phyloP scores from a whole-genome alignment of 495 filamentous ascomycete genomes.

The Emericellopsis terricola region DNA sequence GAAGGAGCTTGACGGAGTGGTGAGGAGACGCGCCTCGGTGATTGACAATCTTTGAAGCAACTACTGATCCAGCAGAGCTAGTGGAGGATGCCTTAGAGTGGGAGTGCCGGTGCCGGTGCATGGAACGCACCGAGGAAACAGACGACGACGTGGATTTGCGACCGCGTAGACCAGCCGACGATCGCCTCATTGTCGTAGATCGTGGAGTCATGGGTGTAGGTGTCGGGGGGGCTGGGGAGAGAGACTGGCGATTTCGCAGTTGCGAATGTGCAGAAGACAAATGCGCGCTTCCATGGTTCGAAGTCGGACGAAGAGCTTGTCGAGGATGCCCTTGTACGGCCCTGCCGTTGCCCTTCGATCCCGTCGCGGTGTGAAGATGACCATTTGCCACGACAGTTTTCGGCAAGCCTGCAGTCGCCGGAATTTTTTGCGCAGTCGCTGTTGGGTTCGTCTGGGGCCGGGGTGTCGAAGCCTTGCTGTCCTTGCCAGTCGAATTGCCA shows the following conservation, averaged over 20 bases:
- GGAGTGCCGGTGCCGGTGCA: constrained; percentile 69
- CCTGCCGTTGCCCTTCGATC: too few relatives aligned
- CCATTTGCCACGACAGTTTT: constrained; percentile 20
- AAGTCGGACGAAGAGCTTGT: too few relatives aligned
- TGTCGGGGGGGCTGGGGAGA: constrained; percentile 79
- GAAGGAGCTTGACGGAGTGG: constrained; percentile 81
- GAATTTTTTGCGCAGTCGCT: too few relatives aligned
- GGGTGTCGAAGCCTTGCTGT: constrained; percentile 25
- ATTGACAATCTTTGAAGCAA: constrained; percentile 44
- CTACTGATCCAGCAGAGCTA: constrained; percentile 61
- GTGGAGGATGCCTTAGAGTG: constrained; percentile 92
- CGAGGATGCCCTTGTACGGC: too few relatives aligned
- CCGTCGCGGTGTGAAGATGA: constrained; percentile 6
- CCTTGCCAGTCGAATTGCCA: constrained; percentile 15
- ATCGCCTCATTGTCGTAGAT: constrained; percentile 65
- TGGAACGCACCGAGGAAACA: constrained; percentile 77
- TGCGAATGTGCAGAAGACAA: too few relatives aligned
- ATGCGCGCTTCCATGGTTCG: too few relatives aligned
- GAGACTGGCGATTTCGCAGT: constrained; percentile 57
- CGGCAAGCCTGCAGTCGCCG: constrained; percentile 15
- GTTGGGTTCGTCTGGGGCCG: constrained; percentile 34
- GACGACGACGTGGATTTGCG: constrained; percentile 94
- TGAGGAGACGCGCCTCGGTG: constrained; percentile 57
- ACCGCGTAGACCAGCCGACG: constrained; percentile 55
- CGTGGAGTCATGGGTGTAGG: too few relatives aligned